Conservation (phyloP, 352 stramenopile genomes). For the Detonula confervacea region DNA sequence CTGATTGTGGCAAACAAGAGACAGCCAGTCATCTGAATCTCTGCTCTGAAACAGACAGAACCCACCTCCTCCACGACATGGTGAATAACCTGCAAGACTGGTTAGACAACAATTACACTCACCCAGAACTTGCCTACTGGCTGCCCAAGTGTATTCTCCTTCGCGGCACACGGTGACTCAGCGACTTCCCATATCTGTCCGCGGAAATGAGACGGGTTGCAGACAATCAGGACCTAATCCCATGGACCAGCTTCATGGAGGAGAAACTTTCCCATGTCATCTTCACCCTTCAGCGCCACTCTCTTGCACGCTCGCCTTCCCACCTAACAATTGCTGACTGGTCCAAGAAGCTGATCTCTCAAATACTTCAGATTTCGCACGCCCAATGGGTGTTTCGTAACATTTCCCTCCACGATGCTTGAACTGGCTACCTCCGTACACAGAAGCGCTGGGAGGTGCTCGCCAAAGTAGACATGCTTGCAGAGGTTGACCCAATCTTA, state of each 20-base stretch:
- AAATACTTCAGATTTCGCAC: constrained; percentile 20
- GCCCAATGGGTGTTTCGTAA: constrained; percentile 32
- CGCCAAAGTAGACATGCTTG: not conserved
- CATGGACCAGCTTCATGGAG: constrained; percentile 9
- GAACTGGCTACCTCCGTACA: not conserved
- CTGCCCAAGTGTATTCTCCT: constrained; percentile 3
- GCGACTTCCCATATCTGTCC: not conserved
- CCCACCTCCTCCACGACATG: not conserved
- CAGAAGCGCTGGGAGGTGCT: not conserved
- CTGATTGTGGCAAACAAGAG: not conserved
- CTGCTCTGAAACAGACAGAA: not conserved
- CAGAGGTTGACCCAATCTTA: not conserved
- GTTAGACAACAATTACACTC: constrained; percentile 2
- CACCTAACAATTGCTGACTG: not conserved
- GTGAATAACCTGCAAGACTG: not conserved
- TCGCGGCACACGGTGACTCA: not conserved
- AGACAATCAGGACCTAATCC: not conserved
- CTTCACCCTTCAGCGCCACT: not conserved
- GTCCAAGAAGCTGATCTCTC: constrained; percentile 1
- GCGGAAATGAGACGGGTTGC: not conserved
- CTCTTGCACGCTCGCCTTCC: not conserved
- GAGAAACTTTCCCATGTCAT: not conserved
- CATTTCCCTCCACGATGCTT: constrained; percentile 5
- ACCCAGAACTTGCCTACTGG: constrained; percentile 8
- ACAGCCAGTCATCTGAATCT: not conserved